Evolutionary conservation across 768 basidiomycete genomes (phyloP).

Genomic region (Cytidiella melzeri): DNA sequence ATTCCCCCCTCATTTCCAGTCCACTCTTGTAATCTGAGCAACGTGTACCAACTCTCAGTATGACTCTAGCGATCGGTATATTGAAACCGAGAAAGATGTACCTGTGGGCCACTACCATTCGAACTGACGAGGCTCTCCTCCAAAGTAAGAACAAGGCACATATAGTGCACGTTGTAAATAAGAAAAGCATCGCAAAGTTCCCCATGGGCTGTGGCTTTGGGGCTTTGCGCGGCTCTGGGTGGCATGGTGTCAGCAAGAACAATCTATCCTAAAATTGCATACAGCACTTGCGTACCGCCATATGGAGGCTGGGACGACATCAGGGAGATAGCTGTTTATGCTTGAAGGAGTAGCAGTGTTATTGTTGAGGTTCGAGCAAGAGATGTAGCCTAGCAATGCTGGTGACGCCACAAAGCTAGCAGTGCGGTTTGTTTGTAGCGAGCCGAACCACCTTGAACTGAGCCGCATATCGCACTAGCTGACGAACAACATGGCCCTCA

Average conservation of each 20-base stretch:
- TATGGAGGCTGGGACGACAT: too few species aligned
- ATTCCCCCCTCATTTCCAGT: slow-evolving; percentile 49
- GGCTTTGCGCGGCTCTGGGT: slow-evolving; percentile 49
- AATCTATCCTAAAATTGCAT: neutral
- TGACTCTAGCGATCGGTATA: too few species aligned
- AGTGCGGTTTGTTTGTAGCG: too few species aligned
- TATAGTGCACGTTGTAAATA: slow-evolving; percentile 53
- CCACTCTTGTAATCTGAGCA: slow-evolving; percentile 50
- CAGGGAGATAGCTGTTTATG: neutral
- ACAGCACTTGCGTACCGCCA: neutral
- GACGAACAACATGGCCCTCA: too few species aligned
- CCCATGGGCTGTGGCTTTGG: slow-evolving; percentile 63
- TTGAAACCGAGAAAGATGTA: slow-evolving; percentile 24
- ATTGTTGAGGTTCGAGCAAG: neutral
- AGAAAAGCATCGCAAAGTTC: slow-evolving; percentile 43
- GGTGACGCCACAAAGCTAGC: too few species aligned
- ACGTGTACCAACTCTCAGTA: neutral
- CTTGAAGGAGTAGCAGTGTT: too few species aligned
- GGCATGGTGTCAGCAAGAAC: neutral
- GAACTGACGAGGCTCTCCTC: slow-evolving; percentile 50
- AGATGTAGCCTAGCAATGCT: neutral
- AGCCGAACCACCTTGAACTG: too few species aligned
- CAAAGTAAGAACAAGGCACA: slow-evolving; percentile 57
- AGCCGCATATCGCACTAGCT: too few species aligned
- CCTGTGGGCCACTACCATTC: slow-evolving; percentile 59